Evolutionary conservation across 1,284 basidiomycete species (phyloP).

Genomic region (Cryptococcus sp.): DNA sequence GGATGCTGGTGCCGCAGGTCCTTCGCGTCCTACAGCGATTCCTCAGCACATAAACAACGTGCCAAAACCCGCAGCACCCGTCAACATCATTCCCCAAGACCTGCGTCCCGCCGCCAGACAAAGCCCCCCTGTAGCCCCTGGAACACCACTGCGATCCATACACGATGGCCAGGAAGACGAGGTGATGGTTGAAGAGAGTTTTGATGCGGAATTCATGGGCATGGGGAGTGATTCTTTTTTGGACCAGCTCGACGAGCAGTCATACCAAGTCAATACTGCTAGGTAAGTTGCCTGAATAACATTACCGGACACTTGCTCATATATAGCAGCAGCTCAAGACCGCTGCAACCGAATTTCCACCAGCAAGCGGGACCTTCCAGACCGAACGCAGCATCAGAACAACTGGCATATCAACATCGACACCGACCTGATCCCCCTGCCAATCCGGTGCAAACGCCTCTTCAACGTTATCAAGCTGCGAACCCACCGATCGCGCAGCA

Average conservation of each 20-base stretch:
- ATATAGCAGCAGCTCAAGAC: too few relatives aligned
- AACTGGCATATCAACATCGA: slow-evolving; percentile 41
- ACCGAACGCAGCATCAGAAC: slow-evolving; percentile 2
- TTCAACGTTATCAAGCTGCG: too few relatives aligned
- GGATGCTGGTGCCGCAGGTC: slow-evolving; percentile 20
- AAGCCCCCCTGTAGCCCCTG: slow-evolving; percentile 11
- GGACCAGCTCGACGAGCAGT: slow-evolving; percentile 22
- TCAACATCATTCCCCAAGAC: slow-evolving; percentile 6
- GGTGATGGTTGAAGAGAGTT: slow-evolving; percentile 31
- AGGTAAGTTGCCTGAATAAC: slow-evolving; percentile 10
- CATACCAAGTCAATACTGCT: slow-evolving; percentile 3
- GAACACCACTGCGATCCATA: slow-evolving; percentile 34
- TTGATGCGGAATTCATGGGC: slow-evolving; percentile 37
- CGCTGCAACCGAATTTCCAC: too few relatives aligned
- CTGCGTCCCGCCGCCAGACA: slow-evolving; percentile 8
- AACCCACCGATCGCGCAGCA: too few relatives aligned
- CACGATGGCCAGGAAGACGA: slow-evolving; percentile 20
- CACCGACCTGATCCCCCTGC: slow-evolving; percentile 38
- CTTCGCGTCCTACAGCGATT: slow-evolving; percentile 25
- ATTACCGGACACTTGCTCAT: not conserved
- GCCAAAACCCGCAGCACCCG: slow-evolving; percentile 7
- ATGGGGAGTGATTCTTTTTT: slow-evolving; percentile 37
- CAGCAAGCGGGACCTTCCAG: slow-evolving; percentile 12
- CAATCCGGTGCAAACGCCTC: too few relatives aligned
- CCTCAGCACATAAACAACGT: slow-evolving; percentile 20